Conservation (phyloP, 129 eudicot genomes). For the Solidago caesia region DNA sequence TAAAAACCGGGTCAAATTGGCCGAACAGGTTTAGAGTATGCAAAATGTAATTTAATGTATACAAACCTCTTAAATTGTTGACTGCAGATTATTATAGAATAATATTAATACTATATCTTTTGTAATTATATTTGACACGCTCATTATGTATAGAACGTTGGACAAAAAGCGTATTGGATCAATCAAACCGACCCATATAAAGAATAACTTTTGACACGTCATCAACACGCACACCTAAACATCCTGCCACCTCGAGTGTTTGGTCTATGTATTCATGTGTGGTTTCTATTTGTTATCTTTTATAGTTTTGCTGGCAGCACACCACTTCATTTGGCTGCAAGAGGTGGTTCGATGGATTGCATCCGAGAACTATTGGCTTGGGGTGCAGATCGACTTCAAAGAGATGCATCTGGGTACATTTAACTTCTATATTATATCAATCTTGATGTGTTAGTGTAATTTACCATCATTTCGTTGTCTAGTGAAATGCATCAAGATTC, state of each 20-base stretch:
- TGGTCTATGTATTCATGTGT: slow-evolving; percentile 3
- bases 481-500: slow-evolving; percentile 20
- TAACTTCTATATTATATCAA: background rate
- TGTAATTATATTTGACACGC: background rate
- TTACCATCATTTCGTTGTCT: slow-evolving; percentile 5
- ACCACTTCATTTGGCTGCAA: slow-evolving; percentile 97
- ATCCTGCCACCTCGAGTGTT: slow-evolving; percentile 4
- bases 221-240: background rate
- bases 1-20: background rate
- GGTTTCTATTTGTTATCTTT: background rate
- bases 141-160: background rate
- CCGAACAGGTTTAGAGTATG: background rate
- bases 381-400: slow-evolving; percentile 93
- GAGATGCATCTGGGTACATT: slow-evolving; percentile 43
- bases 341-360: slow-evolving; percentile 98
- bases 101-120: background rate
- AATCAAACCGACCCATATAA: slow-evolving; percentile 1
- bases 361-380: slow-evolving; percentile 91
- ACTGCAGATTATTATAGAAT: background rate
- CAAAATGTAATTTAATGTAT: background rate
- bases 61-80: background rate
- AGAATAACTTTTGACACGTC: background rate
- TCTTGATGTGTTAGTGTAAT: slow-evolving; percentile 15
- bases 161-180: background rate
- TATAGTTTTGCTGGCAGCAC: slow-evolving; percentile 88